Evolutionary conservation across 768 basidiomycete genomes (phyloP).

Genomic region (Lyophyllum atratum): DNA sequence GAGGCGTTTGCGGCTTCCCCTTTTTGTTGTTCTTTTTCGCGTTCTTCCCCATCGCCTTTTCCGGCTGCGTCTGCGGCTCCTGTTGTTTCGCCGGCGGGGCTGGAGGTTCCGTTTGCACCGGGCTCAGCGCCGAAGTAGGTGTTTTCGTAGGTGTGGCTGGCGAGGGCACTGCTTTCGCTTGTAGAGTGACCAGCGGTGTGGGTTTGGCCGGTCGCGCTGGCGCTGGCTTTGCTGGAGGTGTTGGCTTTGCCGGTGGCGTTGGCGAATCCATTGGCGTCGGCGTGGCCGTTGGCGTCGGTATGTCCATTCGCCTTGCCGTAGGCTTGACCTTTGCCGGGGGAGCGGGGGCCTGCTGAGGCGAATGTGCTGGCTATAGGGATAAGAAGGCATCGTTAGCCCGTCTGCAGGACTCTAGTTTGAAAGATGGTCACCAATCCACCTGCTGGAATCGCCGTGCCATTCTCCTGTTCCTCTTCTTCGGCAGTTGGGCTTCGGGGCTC

Average conservation of each 20-base stretch:
- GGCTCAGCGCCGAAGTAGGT: not conserved
- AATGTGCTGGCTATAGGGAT: not conserved
- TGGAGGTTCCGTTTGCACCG: not conserved
- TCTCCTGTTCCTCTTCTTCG: not conserved
- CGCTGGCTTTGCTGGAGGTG: not conserved
- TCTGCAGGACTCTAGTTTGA: not conserved
- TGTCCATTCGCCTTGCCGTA: constrained; percentile 3
- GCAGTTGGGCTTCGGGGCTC: not conserved
- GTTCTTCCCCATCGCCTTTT: not conserved
- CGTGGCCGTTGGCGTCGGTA: not conserved
- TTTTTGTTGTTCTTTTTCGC: not conserved
- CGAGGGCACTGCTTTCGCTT: no score
- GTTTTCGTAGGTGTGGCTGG: not conserved
- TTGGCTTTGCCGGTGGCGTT: not conserved
- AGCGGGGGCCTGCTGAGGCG: not conserved
- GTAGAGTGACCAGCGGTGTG: no score
- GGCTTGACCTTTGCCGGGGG: constrained; percentile 3
- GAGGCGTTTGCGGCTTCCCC: not conserved
- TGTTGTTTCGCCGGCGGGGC: not conserved
- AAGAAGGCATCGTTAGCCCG: constrained; percentile 4
- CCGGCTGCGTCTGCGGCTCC: not conserved
- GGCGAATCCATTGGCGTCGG: not conserved
- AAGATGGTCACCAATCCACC: constrained; percentile 22
- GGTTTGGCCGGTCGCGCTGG: not conserved
- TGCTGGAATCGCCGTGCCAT: constrained; percentile 10